These are phyloP conservation scores for Porogramme epimiltina DNA, from an alignment of 1,284 basidiomycete species.

Conservation along the genomic window DNA sequence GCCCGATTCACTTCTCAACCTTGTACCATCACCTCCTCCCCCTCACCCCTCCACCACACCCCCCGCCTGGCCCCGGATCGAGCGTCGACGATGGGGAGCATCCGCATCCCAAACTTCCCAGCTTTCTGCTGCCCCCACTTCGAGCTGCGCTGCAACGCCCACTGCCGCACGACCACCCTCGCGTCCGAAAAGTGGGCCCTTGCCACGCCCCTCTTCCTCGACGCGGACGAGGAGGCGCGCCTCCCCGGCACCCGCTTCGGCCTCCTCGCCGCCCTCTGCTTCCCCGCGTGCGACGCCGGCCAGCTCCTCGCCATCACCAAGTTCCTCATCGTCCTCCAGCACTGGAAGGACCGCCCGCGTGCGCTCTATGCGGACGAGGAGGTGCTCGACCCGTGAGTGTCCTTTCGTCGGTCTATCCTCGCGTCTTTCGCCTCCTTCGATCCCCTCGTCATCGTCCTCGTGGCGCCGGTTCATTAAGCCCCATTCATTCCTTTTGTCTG, in stretches of 20 bases:
- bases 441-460: not conserved
- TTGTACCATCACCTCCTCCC: too few species aligned
- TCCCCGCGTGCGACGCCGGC: constrained; percentile 55
- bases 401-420: not conserved
- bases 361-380: constrained; percentile 21
- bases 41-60: too few species aligned
- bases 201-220: constrained; percentile 23
- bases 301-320: constrained; percentile 56
- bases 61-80: too few species aligned
- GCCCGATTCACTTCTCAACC: too few species aligned
- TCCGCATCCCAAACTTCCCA: constrained; percentile 62
- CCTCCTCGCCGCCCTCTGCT: constrained; percentile 56
- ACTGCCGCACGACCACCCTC: constrained; percentile 46
- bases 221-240: constrained; percentile 31
- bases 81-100: constrained; percentile 36
- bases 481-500: not conserved
- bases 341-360: constrained; percentile 23
- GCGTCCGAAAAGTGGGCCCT: constrained; percentile 51
- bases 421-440: not conserved
- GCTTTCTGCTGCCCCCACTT: constrained; percentile 42
- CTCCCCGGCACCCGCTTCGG: constrained; percentile 48
- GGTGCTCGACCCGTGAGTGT: constrained; percentile 29
- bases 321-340: constrained; percentile 46
- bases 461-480: not conserved
- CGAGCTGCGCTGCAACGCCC: constrained; percentile 52